A percentile compares a stretch with the other conserved stretches of the same genome.
Conservation (phyloP, 2,329 filamentous ascomycete species). For the Fusarium nanum region DNA sequence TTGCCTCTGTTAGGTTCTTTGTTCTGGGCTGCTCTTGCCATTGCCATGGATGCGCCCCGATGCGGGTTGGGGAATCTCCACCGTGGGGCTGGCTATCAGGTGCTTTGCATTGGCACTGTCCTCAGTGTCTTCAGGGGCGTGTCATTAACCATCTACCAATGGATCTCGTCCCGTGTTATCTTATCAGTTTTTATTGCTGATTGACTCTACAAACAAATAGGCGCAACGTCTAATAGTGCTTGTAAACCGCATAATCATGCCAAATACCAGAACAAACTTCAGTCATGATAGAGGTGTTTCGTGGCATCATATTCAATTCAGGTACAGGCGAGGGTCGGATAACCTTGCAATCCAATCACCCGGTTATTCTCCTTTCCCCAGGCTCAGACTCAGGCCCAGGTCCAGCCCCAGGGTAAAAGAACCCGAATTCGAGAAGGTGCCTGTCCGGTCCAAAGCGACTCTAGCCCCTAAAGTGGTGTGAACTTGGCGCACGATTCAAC, state of each 20-base stretch:
- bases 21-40: constrained; percentile 4
- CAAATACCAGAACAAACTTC: background rate
- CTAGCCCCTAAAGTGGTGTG: constrained; percentile 4
- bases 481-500: background rate
- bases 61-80: constrained; percentile 40
- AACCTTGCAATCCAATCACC: constrained; percentile 13
- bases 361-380: constrained; percentile 16
- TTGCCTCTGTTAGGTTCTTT: background rate
- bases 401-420: constrained; percentile 4
- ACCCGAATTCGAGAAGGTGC: constrained; percentile 31
- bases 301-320: background rate
- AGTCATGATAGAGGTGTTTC: background rate
- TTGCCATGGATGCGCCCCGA: constrained; percentile 25
- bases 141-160: background rate
- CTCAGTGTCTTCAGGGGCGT: constrained; percentile 15
- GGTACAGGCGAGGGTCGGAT: constrained; percentile 1
- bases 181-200: background rate
- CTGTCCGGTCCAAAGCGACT: constrained; percentile 9
- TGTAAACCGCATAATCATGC: background rate
- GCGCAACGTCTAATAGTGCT: background rate
- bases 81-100: constrained; percentile 21
- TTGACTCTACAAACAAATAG: background rate
- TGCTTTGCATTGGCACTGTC: constrained; percentile 10
- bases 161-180: background rate
- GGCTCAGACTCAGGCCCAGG: background rate